Evolutionary conservation across 345 rosid genomes (phyloP).

Genomic region (Clausena lansium): DNA sequence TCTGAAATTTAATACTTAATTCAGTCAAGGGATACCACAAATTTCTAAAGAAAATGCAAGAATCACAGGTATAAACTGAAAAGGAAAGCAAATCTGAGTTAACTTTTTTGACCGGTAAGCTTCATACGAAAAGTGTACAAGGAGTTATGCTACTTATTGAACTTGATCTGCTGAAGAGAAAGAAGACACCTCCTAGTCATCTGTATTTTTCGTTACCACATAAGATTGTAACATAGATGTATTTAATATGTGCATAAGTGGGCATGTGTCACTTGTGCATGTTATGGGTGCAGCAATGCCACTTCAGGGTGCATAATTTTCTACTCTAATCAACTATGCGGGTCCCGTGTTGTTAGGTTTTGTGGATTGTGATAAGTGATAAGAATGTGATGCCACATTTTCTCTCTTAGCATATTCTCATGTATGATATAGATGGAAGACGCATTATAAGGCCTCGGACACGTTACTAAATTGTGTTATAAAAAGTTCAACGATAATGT

Average conservation of each 20-base stretch:
- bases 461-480: not conserved
- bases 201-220: not conserved
- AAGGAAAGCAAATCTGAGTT: not conserved
- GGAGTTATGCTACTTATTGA: not conserved
- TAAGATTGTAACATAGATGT: not conserved
- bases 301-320: not conserved
- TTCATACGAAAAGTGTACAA: not conserved
- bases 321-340: not conserved
- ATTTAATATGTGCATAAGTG: not conserved
- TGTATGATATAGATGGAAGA: not conserved
- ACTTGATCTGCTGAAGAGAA: too few species aligned
- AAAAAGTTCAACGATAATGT: not conserved
- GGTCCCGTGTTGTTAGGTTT: not conserved
- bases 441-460: not conserved
- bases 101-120: not conserved
- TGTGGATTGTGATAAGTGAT: not conserved
- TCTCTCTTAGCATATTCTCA: not conserved
- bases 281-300: not conserved
- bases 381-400: not conserved
- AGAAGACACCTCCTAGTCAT: not conserved
- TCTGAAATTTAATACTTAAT: constrained; percentile 30
- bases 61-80: not conserved
- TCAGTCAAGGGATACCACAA: not conserved
- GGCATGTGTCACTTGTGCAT: not conserved
- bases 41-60: not conserved